A percentile compares a stretch with the other conserved stretches of the same genome.
These are phyloP conservation scores for Haplographium delicatum DNA, from an alignment of 495 filamentous ascomycete species.

Conservation along the genomic window DNA sequence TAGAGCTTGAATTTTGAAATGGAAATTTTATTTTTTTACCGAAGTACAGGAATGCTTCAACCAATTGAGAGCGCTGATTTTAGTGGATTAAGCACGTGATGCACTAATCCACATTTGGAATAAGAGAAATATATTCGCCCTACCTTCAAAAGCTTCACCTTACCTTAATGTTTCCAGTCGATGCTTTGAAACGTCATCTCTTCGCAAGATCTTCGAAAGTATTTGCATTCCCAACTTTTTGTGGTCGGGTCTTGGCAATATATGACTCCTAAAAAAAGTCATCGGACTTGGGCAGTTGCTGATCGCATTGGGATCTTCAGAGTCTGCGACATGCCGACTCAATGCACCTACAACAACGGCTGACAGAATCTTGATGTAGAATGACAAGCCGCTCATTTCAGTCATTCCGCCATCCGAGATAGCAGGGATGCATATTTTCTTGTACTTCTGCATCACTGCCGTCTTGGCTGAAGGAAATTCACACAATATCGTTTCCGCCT, in stretches of 20 bases:
- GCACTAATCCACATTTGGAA: neutral
- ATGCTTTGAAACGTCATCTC: no score
- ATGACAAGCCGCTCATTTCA: no score
- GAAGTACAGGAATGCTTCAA: constrained; percentile 19
- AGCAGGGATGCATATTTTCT: no score
- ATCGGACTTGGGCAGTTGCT: neutral
- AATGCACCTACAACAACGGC: no score
- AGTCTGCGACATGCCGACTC: constrained; percentile 3
- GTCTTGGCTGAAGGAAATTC: neutral
- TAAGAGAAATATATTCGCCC: no score
- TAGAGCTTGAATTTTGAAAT: constrained; percentile 15
- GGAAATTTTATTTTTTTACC: constrained; percentile 23
- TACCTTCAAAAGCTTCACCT: neutral
- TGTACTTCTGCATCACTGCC: no score
- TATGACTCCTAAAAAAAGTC: constrained; percentile 1
- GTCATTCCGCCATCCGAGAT: no score
- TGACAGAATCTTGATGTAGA: no score
- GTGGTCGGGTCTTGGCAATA: constrained; percentile 10
- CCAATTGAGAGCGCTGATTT: constrained; percentile 1
- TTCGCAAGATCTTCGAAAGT: no score
- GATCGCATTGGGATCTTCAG: constrained; percentile 6
- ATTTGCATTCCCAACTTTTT: no score
- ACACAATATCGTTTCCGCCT: neutral
- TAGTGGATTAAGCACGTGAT: neutral
- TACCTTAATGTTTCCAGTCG: no score